These are phyloP conservation scores for Nitzschia inconspicua DNA, from an alignment of 108 stramenopile species.

Conservation along the genomic window DNA sequence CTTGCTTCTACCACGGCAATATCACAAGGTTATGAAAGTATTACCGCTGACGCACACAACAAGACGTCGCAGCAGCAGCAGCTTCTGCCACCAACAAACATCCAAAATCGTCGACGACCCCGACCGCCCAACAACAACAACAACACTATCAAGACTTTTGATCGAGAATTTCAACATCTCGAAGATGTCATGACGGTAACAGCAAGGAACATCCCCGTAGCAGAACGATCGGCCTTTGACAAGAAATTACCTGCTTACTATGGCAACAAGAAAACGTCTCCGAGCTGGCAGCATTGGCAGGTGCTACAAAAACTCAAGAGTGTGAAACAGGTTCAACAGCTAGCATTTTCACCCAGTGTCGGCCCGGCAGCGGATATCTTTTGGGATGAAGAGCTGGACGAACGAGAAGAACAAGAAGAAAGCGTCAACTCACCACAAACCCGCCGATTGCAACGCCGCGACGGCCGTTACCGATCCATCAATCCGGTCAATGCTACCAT, in stretches of 20 bases:
- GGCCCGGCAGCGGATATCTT: slow-evolving; percentile 54
- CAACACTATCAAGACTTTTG: slow-evolving; percentile 2
- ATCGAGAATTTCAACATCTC: slow-evolving; percentile 16
- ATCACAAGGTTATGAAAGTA: no score
- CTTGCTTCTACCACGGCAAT: no score
- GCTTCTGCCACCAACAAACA: no score
- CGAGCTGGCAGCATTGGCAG: slow-evolving; percentile 41
- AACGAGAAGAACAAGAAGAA: slow-evolving; percentile 7
- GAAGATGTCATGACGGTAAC: slow-evolving; percentile 42
- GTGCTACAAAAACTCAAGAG: slow-evolving; percentile 40
- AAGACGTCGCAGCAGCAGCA: no score
- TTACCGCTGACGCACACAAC: no score
- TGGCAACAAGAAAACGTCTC: slow-evolving; percentile 24
- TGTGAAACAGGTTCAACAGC: slow-evolving; percentile 37
- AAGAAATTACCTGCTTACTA: slow-evolving; percentile 19
- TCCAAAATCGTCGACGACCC: slow-evolving; percentile 1
- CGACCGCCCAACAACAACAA: background rate
- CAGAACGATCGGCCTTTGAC: slow-evolving; percentile 56
- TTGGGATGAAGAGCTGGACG: slow-evolving; percentile 10
- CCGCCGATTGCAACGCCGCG: background rate
- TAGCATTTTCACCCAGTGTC: slow-evolving; percentile 51
- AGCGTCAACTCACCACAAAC: background rate
- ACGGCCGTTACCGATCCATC: slow-evolving; percentile 64
- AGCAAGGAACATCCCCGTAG: slow-evolving; percentile 37
- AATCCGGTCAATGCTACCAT: slow-evolving; percentile 51